These are phyloP conservation scores for Syzygium oleosum DNA, from an alignment of 345 rosid genomes.

Conservation along the genomic window DNA sequence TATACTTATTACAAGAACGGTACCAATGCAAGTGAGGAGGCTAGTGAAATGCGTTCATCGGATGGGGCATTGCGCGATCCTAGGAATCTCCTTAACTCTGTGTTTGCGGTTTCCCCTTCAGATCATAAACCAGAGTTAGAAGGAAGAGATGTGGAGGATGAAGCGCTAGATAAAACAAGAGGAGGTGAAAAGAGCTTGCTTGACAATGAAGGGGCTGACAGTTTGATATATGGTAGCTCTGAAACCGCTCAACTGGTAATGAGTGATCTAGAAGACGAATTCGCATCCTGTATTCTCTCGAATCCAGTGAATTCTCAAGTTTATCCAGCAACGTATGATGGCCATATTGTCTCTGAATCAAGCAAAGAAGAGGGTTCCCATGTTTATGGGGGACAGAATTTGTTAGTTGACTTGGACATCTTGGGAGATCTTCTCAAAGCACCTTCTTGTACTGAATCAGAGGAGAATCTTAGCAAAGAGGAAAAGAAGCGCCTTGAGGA, in stretches of 20 bases:
- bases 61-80: background rate
- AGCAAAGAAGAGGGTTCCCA: background rate
- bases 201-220: background rate
- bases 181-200: background rate
- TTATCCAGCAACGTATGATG: background rate
- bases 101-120: background rate
- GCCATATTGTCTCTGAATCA: background rate
- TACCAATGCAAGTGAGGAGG: background rate
- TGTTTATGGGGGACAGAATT: background rate
- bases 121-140: background rate
- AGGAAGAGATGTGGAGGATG: background rate
- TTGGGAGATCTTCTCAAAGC: background rate
- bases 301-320: background rate
- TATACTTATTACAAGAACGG: background rate
- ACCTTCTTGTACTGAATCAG: slow-evolving; percentile 18
- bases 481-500: slow-evolving; percentile 39
- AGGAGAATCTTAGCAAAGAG: slow-evolving; percentile 17
- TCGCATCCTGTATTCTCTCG: background rate
- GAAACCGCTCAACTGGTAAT: background rate
- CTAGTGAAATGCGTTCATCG: background rate
- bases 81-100: background rate
- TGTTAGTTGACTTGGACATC: background rate
- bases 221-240: background rate
- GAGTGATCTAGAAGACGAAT: background rate
- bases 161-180: background rate